Base-by-base conservation (phyloP, 2,329 filamentous ascomycete genomes). In the Trichoderma semiorbis region DNA sequence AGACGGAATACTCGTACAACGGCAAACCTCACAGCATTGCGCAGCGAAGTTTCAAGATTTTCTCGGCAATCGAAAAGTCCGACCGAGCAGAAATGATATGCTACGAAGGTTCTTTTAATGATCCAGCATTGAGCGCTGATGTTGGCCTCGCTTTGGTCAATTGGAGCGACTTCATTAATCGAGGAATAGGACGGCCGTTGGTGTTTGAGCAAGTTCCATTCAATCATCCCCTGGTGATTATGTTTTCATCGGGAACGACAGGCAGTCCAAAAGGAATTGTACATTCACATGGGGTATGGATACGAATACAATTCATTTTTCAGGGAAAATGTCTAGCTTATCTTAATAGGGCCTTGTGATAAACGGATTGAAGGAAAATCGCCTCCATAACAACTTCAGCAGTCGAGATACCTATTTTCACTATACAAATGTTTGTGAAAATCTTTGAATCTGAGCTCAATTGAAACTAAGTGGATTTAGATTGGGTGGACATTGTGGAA, bases 361-460 rank as follows among this genome's bases (percentile, higher is more conserved):
- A 43, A 43, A 43, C 7, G 36, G 36, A 10, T 0, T 43, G 16
- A 43, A 43, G 36, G 36, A 43, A 18, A 43, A 43, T 18, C 36
- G 36, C 16, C 36, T 43, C 36, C 36, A 39, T 39, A 39, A 39
- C 36, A 39, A 39, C 3, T 39, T 39, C 1, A 8, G 36, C 18
- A 39, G 6, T 39, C 36, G 16, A 39, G 36, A 39, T 16, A 18
- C 36, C 7, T 39, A 18, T 39, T 39, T 39, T 39, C 36, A 39
- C 36, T 39, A 39, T 18, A 39, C 36, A 18, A 39, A 39, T 39
- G 36, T 39, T 18, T 39, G 36, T 39, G 7, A 1, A 39, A 39
- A 18, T 3, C 16, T 7, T 39, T 39, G 16, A 4, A 18, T 39
- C 36, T 3, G 0, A 4, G 3, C 8, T 7, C 0, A 39, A 18